These are phyloP conservation scores for Tuber umbilicatum DNA, from an alignment of 495 filamentous ascomycete genomes.

Conservation along the genomic window DNA sequence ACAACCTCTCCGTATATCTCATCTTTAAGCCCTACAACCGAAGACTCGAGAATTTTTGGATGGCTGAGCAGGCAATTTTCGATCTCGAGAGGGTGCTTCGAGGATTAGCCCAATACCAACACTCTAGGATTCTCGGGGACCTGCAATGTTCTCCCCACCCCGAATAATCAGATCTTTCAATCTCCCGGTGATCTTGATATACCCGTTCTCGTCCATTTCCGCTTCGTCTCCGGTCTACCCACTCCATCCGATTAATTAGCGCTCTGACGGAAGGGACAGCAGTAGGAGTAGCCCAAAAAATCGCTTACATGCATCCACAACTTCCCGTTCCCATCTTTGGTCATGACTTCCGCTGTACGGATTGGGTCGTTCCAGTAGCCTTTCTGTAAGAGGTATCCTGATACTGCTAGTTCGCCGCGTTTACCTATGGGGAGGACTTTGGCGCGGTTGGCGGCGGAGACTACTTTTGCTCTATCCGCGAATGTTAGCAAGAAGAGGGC, in stretches of 20 bases:
- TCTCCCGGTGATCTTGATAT: constrained; percentile 58
- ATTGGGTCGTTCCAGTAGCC: constrained; percentile 73
- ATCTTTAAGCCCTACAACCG: constrained; percentile 78
- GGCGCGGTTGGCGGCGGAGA: constrained; percentile 54
- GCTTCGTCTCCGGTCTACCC: constrained; percentile 81
- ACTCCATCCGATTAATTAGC: constrained; percentile 3
- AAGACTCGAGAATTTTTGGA: constrained; percentile 61
- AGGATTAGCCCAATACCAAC: not conserved
- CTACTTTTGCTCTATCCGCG: constrained; percentile 62
- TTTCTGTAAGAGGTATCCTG: constrained; percentile 84
- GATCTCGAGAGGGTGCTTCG: constrained; percentile 75
- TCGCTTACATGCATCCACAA: constrained; percentile 62
- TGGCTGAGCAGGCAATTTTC: constrained; percentile 83
- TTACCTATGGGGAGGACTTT: constrained; percentile 57
- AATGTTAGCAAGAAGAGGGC: not conserved
- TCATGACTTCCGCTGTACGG: constrained; percentile 65
- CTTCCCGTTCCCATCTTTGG: constrained; percentile 54
- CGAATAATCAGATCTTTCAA: constrained; percentile 93
- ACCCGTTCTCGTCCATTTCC: constrained; percentile 68
- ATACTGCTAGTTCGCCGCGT: constrained; percentile 73
- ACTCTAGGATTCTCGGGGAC: not conserved
- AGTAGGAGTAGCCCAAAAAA: not conserved
- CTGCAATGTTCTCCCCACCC: constrained; percentile 80
- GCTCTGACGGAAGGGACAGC: not conserved
- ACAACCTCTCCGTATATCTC: constrained; percentile 80